Conservation (phyloP, 495 filamentous ascomycete species). For the Durotheca rogersii region DNA sequence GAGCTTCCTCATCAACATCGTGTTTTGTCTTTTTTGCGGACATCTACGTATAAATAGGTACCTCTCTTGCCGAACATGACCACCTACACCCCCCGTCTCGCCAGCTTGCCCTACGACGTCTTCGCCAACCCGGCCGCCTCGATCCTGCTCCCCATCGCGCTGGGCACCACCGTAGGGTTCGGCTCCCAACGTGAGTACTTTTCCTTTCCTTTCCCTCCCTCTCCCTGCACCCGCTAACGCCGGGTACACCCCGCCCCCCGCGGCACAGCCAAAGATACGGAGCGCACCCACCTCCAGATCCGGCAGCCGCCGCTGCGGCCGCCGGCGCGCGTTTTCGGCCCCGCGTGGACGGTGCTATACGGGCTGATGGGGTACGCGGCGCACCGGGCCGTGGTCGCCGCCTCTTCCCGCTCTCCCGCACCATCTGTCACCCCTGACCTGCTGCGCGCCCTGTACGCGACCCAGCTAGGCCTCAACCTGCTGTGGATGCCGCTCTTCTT, state of each 20-base stretch:
- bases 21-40: no score
- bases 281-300: slow-evolving; percentile 63
- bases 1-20: no score
- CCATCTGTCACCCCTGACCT: slow-evolving; percentile 33
- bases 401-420: slow-evolving; percentile 43
- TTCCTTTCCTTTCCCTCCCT: neutral
- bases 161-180: slow-evolving; percentile 66
- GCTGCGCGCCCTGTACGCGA: slow-evolving; percentile 67
- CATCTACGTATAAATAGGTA: no score
- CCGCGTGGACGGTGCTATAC: slow-evolving; percentile 85
- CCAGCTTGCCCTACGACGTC: slow-evolving; percentile 57
- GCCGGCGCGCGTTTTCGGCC: slow-evolving; percentile 77
- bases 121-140: slow-evolving; percentile 67
- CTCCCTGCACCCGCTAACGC: neutral
- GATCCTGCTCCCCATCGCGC: slow-evolving; percentile 65
- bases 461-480: slow-evolving; percentile 80
- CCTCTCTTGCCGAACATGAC: no score
- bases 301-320: slow-evolving; percentile 80
- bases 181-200: slow-evolving; percentile 53
- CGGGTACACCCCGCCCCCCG: neutral
- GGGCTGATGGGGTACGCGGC: slow-evolving; percentile 86
- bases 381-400: slow-evolving; percentile 62
- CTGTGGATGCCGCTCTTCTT: slow-evolving; percentile 97
- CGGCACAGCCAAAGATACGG: slow-evolving; percentile 56
- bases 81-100: slow-evolving; percentile 61